Conservation (phyloP, 2,329 filamentous ascomycete genomes). For the Cercospora canescens region DNA sequence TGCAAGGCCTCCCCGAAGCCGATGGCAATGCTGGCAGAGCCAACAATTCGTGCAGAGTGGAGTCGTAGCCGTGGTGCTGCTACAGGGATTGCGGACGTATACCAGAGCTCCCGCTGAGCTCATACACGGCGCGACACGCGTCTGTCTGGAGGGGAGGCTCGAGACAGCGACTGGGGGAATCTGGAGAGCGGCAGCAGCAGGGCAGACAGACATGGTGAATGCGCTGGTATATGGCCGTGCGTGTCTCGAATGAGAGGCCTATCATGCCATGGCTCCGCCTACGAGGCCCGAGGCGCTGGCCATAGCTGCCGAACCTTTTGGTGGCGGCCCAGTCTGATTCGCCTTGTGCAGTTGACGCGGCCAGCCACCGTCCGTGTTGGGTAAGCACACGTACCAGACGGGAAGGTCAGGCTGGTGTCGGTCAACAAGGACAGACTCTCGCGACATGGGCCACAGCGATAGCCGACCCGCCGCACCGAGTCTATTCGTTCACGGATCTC, state of each 20-base stretch:
- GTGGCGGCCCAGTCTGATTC: not conserved
- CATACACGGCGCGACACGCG: not conserved
- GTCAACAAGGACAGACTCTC: not conserved
- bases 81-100: conserved; percentile 1
- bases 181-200: too few relatives aligned
- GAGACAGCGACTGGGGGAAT: not conserved
- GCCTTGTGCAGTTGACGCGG: not conserved
- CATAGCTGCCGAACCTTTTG: not conserved
- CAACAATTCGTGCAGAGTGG: conserved; percentile 7
- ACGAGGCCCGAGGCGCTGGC: conserved; percentile 9
- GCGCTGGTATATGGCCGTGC: conserved; percentile 1
- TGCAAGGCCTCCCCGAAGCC: conserved; percentile 20
- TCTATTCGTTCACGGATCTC: conserved; percentile 1
- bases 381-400: not conserved
- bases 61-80: conserved; percentile 5
- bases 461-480: not conserved
- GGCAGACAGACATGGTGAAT: not conserved
- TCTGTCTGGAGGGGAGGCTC: not conserved
- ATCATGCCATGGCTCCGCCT: not conserved
- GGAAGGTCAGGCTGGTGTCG: not conserved
- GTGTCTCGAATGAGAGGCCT: conserved; percentile 5
- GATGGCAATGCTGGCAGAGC: conserved; percentile 4
- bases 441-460: not conserved
- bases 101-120: not conserved
- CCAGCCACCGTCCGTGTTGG: not conserved